These are phyloP conservation scores for Aschersonia sp. DNA, from an alignment of 2,329 filamentous ascomycete species.

Conservation along the genomic window DNA sequence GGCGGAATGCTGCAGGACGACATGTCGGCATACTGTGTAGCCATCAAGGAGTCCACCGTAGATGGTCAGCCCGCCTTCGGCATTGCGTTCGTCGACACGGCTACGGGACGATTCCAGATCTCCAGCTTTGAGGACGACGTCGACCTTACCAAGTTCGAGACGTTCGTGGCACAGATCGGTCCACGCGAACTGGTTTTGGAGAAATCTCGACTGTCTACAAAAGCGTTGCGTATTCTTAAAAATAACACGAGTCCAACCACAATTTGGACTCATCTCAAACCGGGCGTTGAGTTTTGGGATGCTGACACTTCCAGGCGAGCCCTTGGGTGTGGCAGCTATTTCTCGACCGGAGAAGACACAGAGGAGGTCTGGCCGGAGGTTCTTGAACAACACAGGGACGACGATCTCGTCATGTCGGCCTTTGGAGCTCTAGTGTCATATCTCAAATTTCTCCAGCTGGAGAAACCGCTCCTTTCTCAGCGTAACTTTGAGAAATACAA, in stretches of 20 bases:
- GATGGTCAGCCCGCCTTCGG: slow-evolving; percentile 74
- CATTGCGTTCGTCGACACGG: slow-evolving; percentile 86
- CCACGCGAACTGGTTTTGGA: slow-evolving; percentile 83
- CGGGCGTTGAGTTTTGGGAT: slow-evolving; percentile 80
- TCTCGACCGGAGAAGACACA: slow-evolving; percentile 40
- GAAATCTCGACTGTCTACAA: slow-evolving; percentile 74
- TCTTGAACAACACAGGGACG: slow-evolving; percentile 57
- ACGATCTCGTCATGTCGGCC: slow-evolving; percentile 78
- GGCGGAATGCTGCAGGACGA: slow-evolving; percentile 95
- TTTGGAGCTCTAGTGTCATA: slow-evolving; percentile 84
- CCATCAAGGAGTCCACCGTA: slow-evolving; percentile 70
- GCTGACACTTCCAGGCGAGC: slow-evolving; percentile 71
- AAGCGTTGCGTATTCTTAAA: slow-evolving; percentile 82
- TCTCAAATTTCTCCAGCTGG: slow-evolving; percentile 72
- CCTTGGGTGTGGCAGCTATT: slow-evolving; percentile 68
- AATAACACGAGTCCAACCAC: slow-evolving; percentile 89
- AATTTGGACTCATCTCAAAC: slow-evolving; percentile 87
- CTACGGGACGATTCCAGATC: slow-evolving; percentile 89
- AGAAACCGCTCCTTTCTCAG: slow-evolving; percentile 73
- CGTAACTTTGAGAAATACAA: slow-evolving; percentile 86
- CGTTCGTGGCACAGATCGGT: slow-evolving; percentile 80
- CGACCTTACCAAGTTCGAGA: slow-evolving; percentile 94
- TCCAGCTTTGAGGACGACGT: slow-evolving; percentile 83
- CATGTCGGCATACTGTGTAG: slow-evolving; percentile 91
- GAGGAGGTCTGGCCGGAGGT: slow-evolving; percentile 61